Evolutionary conservation across 768 basidiomycete genomes (phyloP).

Genomic region (Suillus placidus): DNA sequence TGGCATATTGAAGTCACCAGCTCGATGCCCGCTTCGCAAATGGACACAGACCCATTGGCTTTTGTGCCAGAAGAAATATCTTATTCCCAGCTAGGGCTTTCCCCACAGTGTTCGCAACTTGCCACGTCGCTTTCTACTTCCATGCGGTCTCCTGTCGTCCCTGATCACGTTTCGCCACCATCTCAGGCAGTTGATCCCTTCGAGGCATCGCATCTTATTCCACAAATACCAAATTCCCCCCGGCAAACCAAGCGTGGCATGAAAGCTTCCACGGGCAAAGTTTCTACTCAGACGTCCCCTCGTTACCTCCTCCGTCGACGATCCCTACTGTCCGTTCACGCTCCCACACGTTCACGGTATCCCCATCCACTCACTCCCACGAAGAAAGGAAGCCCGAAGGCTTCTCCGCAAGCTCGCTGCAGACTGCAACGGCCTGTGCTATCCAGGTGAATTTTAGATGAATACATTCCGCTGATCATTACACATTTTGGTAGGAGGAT

Average conservation of each 20-base stretch:
- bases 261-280: neutral
- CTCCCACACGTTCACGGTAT: conserved; percentile 22
- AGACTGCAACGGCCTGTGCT: conserved; percentile 7
- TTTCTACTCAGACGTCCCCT: neutral
- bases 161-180: conserved; percentile 14
- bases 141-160: conserved; percentile 11
- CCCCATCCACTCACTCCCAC: conserved; percentile 18
- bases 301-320: conserved; percentile 36
- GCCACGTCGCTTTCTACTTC: conserved; percentile 14
- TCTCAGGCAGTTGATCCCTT: conserved; percentile 11
- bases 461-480: neutral
- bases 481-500: neutral
- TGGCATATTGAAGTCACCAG: conserved; percentile 35
- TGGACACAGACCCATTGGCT: conserved; percentile 25
- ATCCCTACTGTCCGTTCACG: conserved; percentile 22
- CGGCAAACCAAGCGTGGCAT: neutral
- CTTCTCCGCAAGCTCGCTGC: conserved; percentile 20
- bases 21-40: conserved; percentile 39
- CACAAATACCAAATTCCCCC: neutral
- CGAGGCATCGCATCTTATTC: conserved; percentile 11
- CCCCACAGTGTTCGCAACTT: conserved; percentile 20
- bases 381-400: conserved; percentile 16
- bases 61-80: conserved; percentile 26
- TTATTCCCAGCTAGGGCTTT: conserved; percentile 42
- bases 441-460: conserved; percentile 7